These are phyloP conservation scores for Aspergillus spinulosporus DNA, from an alignment of 2,329 filamentous ascomycete species.

Conservation along the genomic window DNA sequence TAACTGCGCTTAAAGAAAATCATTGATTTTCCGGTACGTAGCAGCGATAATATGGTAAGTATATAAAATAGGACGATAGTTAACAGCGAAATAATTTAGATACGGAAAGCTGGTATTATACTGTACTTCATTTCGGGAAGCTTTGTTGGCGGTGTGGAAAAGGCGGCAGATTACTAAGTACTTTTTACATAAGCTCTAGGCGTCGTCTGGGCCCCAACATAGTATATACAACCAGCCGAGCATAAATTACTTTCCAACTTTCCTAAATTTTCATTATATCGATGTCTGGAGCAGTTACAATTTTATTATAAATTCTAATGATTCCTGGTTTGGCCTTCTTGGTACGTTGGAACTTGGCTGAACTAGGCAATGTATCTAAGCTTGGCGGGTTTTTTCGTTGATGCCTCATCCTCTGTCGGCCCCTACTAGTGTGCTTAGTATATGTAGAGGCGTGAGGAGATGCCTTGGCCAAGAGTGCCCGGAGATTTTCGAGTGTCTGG, in stretches of 20 bases:
- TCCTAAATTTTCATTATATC: no score
- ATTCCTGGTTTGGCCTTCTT: no score
- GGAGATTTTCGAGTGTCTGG: background rate
- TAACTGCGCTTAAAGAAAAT: background rate
- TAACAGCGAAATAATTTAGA: background rate
- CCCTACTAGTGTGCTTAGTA: background rate
- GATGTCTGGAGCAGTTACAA: no score
- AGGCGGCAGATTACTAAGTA: background rate
- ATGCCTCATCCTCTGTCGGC: background rate
- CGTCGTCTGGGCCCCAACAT: no score
- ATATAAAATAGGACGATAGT: constrained; percentile 2
- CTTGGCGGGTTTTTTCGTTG: no score
- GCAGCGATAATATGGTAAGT: background rate
- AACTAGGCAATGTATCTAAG: no score
- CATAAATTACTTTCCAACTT: no score
- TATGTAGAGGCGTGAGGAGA: background rate
- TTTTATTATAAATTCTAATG: no score
- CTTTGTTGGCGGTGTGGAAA: constrained; percentile 4
- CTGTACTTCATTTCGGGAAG: background rate
- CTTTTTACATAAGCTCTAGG: background rate
- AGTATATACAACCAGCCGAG: no score
- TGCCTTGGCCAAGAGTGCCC: background rate
- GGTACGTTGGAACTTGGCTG: no score
- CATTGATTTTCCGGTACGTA: background rate
- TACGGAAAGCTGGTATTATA: background rate